A percentile compares a stretch with the other conserved stretches of the same genome.
Evolutionary conservation across 495 filamentous ascomycete genomes (phyloP).

Genomic region (Tricharina praecox): DNA sequence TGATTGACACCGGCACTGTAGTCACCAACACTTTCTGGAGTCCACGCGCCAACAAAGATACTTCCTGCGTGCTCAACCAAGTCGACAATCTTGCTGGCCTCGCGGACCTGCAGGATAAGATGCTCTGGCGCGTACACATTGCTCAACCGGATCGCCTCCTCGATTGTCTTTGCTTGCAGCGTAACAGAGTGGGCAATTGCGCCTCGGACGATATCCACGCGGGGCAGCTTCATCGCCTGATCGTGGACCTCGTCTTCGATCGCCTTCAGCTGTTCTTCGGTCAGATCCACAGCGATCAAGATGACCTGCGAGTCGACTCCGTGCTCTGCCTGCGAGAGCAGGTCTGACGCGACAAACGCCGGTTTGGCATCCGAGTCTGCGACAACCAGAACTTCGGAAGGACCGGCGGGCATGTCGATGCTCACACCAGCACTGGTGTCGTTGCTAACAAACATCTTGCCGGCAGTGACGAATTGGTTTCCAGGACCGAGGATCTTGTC

Average conservation of each 20-base stretch:
- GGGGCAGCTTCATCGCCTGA: constrained; percentile 74
- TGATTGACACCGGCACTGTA: constrained; percentile 97
- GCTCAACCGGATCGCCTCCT: constrained; percentile 71
- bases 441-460: constrained; percentile 93
- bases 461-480: constrained; percentile 96
- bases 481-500: constrained; percentile 97
- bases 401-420: constrained; percentile 97
- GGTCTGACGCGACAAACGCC: constrained; percentile 85
- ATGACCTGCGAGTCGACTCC: constrained; percentile 91
- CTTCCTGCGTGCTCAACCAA: constrained; percentile 86
- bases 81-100: constrained; percentile 52
- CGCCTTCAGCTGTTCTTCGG: constrained; percentile 48
- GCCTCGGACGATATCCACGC: constrained; percentile 85
- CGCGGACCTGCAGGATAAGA: constrained; percentile 72
- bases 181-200: constrained; percentile 83
- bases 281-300: constrained; percentile 68
- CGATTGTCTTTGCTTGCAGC: constrained; percentile 58
- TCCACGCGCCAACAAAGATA: constrained; percentile 91
- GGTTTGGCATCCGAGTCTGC: constrained; percentile 84
- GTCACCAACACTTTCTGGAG: constrained; percentile 89
- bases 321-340: constrained; percentile 91
- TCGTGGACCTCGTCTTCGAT: constrained; percentile 82
- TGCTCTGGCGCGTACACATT: constrained; percentile 97
- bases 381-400: constrained; percentile 87
- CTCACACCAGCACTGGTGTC: constrained; percentile 86